Percentiles rank a stretch among this genome's conserved stretches.
phyloP scores from a whole-genome alignment of 2,329 filamentous ascomycete genomes.

The Thelonectria olida region DNA sequence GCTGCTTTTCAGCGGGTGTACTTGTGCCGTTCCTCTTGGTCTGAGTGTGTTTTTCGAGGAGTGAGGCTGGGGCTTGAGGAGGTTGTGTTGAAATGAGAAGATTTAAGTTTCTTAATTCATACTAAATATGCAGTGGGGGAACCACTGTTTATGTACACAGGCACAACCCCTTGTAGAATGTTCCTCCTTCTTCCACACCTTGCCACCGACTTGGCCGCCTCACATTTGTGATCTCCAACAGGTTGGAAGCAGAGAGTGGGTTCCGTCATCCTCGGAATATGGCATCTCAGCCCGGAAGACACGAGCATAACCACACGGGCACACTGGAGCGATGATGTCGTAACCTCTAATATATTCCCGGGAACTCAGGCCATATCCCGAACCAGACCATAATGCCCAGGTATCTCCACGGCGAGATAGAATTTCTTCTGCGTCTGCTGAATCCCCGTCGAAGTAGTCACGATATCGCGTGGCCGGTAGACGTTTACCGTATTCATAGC shows the following conservation, averaged over 20 bases:
- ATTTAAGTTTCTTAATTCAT: too few relatives aligned
- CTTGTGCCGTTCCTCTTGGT: constrained; percentile 43
- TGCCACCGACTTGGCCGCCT: too few relatives aligned
- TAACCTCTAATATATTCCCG: constrained; percentile 86
- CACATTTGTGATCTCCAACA: too few relatives aligned
- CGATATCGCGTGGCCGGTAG: constrained; percentile 76
- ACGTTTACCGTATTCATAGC: constrained; percentile 85
- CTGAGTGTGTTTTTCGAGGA: constrained; percentile 38
- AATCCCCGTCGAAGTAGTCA: constrained; percentile 59
- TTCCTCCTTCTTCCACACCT: too few relatives aligned
- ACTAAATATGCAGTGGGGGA: too few relatives aligned
- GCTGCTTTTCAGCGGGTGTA: constrained; percentile 25
- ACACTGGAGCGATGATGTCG: constrained; percentile 90
- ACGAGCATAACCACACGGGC: constrained; percentile 87
- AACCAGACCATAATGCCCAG: constrained; percentile 78
- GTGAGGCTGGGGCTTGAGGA: constrained; percentile 48
- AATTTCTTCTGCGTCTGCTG: constrained; percentile 76
- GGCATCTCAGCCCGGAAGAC: constrained; percentile 82
- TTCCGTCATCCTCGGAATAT: constrained; percentile 56
- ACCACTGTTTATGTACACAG: too few relatives aligned
- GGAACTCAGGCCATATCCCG: constrained; percentile 92
- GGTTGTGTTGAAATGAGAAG: too few relatives aligned
- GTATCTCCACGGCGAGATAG: constrained; percentile 82
- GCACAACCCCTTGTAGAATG: too few relatives aligned
- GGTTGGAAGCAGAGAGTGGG: constrained; percentile 57